Conservation (phyloP, 345 rosid genomes). For the Erodium maritimum region DNA sequence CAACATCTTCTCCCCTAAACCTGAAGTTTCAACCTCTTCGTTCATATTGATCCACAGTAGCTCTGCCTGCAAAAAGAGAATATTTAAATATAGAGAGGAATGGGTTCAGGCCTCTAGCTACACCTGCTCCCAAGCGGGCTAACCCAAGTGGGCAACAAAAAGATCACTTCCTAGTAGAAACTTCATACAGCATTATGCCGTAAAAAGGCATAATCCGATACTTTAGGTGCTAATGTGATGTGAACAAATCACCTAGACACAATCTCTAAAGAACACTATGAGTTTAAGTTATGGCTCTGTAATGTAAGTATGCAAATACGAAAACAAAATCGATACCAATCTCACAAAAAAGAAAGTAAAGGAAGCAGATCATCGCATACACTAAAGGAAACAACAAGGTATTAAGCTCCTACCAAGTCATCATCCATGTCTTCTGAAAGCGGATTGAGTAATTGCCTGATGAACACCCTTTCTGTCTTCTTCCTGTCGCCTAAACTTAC, state of each 20-base stretch:
- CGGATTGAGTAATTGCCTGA: slow-evolving; percentile 31
- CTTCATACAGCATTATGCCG: background rate
- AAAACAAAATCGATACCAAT: background rate
- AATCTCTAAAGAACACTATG: too few species aligned
- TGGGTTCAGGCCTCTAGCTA: too few species aligned
- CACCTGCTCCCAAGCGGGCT: too few species aligned
- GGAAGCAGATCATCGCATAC: too few species aligned
- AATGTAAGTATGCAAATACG: too few species aligned
- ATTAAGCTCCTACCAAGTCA: slow-evolving; percentile 30
- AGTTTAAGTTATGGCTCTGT: too few species aligned
- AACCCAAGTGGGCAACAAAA: too few species aligned
- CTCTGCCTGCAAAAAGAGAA: slow-evolving; percentile 42
- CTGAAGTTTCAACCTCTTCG: slow-evolving; percentile 33
- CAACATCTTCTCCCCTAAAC: slow-evolving; percentile 27
- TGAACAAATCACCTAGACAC: too few species aligned
- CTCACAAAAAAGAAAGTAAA: background rate
- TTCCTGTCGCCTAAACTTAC: slow-evolving; percentile 23
- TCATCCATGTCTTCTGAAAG: slow-evolving; percentile 37
- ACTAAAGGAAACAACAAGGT: background rate
- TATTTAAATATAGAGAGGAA: too few species aligned
- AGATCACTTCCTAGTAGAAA: background rate
- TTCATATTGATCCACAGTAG: slow-evolving; percentile 41
- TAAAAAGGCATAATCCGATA: background rate
- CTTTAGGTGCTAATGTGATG: background rate
- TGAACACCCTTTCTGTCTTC: slow-evolving; percentile 31